Evolutionary conservation across 2,329 filamentous ascomycete genomes (phyloP).

Genomic region (Cytospora piceae): DNA sequence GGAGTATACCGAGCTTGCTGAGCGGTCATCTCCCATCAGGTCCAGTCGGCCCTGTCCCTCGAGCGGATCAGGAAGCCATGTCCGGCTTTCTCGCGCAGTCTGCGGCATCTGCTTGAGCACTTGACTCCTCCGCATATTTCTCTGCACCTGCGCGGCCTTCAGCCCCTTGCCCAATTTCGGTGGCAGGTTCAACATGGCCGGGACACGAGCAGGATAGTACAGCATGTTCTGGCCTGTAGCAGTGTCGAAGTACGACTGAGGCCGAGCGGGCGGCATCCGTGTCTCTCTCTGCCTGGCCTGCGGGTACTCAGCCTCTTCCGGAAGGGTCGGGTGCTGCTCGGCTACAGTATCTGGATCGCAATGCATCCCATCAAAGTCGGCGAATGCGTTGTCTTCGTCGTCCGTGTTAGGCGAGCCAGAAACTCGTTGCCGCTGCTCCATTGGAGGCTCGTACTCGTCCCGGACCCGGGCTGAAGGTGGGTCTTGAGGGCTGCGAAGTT

Average conservation of each 20-base stretch:
- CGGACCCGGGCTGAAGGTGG: conserved; percentile 27
- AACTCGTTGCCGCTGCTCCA: conserved; percentile 51
- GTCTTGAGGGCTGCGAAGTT: conserved; percentile 22
- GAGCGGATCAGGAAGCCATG: conserved; percentile 54
- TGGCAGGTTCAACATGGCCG: conserved; percentile 89
- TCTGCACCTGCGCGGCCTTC: conserved; percentile 53
- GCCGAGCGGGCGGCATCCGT: conserved; percentile 40
- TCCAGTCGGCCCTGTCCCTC: conserved; percentile 39
- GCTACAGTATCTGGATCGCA: conserved; percentile 58
- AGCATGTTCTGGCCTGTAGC: conserved; percentile 80
- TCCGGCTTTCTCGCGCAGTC: conserved; percentile 41
- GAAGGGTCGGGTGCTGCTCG: conserved; percentile 31
- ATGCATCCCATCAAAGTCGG: conserved; percentile 82
- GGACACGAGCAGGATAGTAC: conserved; percentile 93
- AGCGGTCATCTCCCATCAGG: conserved; percentile 18
- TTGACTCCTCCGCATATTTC: conserved; percentile 74
- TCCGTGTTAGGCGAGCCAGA: conserved; percentile 63
- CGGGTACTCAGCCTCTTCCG: conserved; percentile 30
- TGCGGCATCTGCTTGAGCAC: conserved; percentile 66
- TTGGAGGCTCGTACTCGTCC: conserved; percentile 31
- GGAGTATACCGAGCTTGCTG: conserved; percentile 19
- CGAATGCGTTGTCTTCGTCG: conserved; percentile 70
- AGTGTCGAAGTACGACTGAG: conserved; percentile 65
- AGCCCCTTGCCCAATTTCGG: conserved; percentile 80
- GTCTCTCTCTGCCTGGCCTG: conserved; percentile 31